Evolutionary conservation across 2,329 filamentous ascomycete genomes (phyloP).

Genomic region (Fusarium hostae): DNA sequence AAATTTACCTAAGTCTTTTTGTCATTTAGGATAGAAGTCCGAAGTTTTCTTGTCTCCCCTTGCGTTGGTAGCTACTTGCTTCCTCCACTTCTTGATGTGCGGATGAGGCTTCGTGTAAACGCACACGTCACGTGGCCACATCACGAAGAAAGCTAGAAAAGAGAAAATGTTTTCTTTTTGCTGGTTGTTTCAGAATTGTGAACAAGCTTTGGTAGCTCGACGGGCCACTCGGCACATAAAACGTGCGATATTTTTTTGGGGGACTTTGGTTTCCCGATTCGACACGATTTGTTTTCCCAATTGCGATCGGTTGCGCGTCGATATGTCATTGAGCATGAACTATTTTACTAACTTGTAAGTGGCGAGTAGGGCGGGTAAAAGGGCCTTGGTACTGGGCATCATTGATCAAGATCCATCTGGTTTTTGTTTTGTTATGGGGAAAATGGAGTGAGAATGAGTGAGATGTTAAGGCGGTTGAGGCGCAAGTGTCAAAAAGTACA

Average conservation of each 20-base stretch:
- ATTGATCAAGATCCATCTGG: slow-evolving; percentile 16
- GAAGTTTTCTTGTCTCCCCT: too few relatives aligned
- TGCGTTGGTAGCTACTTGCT: too few relatives aligned
- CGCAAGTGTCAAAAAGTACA: slow-evolving; percentile 21
- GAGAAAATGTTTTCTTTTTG: background rate
- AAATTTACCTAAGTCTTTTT: background rate
- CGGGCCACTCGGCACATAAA: background rate
- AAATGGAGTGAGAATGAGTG: background rate
- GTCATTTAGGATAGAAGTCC: background rate
- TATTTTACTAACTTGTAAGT: slow-evolving; percentile 20
- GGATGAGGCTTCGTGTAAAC: background rate
- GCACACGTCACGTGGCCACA: background rate
- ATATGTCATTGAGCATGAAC: slow-evolving; percentile 29
- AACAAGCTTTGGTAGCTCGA: slow-evolving; percentile 31
- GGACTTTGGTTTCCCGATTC: slow-evolving; percentile 28
- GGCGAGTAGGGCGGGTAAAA: slow-evolving; percentile 16
- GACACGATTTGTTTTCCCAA: slow-evolving; percentile 13
- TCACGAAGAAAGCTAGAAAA: background rate
- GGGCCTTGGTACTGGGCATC: background rate
- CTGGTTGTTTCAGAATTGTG: slow-evolving; percentile 24
- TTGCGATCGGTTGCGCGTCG: slow-evolving; percentile 34
- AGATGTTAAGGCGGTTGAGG: slow-evolving; percentile 14
- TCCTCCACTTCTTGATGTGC: too few relatives aligned
- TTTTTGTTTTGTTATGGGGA: background rate
- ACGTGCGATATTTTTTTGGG: background rate